Conservation (phyloP, 1,284 basidiomycete species). For the Apiotrichum gamsii region DNA sequence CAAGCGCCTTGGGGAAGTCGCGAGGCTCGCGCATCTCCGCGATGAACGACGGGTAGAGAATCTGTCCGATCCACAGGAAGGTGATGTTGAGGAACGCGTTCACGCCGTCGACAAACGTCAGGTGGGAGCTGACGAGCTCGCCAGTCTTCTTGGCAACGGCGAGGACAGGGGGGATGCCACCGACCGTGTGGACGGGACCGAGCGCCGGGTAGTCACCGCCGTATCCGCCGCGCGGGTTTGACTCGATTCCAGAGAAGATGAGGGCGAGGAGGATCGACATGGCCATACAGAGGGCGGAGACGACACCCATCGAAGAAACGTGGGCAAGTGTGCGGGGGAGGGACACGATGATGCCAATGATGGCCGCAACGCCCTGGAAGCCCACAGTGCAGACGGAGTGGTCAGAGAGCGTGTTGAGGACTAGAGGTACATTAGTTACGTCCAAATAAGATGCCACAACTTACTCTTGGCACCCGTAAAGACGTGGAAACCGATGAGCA, state of each 20-base stretch:
- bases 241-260: slow-evolving; percentile 54
- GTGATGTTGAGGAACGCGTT: slow-evolving; percentile 50
- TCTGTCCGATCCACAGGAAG: slow-evolving; percentile 61
- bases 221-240: slow-evolving; percentile 36
- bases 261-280: slow-evolving; percentile 56
- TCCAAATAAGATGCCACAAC: slow-evolving; percentile 1
- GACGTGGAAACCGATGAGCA: slow-evolving; percentile 47
- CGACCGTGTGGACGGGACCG: slow-evolving; percentile 30
- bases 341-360: slow-evolving; percentile 50
- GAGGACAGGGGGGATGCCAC: slow-evolving; percentile 34
- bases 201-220: slow-evolving; percentile 36
- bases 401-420: slow-evolving; percentile 57
- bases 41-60: slow-evolving; percentile 50
- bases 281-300: slow-evolving; percentile 54
- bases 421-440: slow-evolving; percentile 12
- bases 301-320: slow-evolving; percentile 46
- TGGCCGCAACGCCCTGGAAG: slow-evolving; percentile 52
- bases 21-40: slow-evolving; percentile 48
- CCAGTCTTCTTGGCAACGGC: slow-evolving; percentile 29
- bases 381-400: slow-evolving; percentile 55
- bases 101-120: slow-evolving; percentile 56
- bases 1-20: slow-evolving; percentile 57
- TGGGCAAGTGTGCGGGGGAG: slow-evolving; percentile 55
- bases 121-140: slow-evolving; percentile 41
- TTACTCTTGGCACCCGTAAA: slow-evolving; percentile 44